phyloP scores from a whole-genome alignment of 768 basidiomycete species.

The Strobilomyces echinocephalus region DNA sequence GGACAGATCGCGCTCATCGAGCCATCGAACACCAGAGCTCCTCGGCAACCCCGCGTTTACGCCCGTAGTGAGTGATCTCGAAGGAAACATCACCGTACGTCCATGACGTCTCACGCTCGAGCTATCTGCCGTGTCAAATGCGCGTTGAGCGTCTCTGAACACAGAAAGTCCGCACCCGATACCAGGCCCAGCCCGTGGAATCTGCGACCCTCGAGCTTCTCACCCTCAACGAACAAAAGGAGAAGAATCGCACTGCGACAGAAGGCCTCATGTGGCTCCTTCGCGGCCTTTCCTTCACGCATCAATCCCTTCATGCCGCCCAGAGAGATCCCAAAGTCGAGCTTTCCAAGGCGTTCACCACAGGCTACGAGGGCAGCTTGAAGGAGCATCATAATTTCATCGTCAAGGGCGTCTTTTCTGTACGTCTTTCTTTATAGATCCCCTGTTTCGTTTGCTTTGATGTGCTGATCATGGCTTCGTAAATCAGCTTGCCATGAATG shows the following conservation, averaged over 20 bases:
- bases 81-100: constrained; percentile 84
- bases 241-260: constrained; percentile 86
- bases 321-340: constrained; percentile 55
- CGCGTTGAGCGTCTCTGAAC: not conserved
- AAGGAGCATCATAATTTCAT: constrained; percentile 82
- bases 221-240: constrained; percentile 75
- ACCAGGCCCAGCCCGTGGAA: constrained; percentile 56
- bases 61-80: constrained; percentile 81
- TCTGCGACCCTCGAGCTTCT: constrained; percentile 82
- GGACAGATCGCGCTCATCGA: not conserved
- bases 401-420: constrained; percentile 54
- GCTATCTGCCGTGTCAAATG: not conserved
- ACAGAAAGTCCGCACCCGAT: constrained; percentile 88
- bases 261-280: constrained; percentile 93
- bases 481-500: constrained; percentile 50
- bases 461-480: not conserved
- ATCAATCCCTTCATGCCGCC: constrained; percentile 66
- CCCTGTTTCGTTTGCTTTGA: not conserved
- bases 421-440: constrained; percentile 30
- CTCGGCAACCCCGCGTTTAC: constrained; percentile 53
- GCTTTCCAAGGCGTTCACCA: constrained; percentile 68
- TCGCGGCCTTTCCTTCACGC: constrained; percentile 87
- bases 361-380: constrained; percentile 77
- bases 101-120: not conserved
- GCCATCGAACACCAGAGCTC: constrained; percentile 14